phyloP scores from a whole-genome alignment of 192 early-diverging fungal species.

The Pilobolus umbonatus region DNA sequence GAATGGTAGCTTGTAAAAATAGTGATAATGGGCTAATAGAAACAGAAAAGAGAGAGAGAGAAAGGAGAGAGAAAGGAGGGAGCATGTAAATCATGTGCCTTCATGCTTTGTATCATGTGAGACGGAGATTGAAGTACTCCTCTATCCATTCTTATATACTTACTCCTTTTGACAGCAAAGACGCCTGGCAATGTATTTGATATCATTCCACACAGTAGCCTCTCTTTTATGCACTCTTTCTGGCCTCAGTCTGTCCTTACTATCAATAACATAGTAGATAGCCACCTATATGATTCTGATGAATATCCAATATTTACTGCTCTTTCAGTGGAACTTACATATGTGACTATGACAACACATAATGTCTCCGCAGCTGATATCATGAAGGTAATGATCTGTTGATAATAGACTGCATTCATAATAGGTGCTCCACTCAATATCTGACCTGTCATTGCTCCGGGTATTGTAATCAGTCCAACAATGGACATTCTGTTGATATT shows the following conservation, averaged over 20 bases:
- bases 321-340: conserved; percentile 30
- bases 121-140: too few relatives aligned
- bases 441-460: conserved; percentile 47
- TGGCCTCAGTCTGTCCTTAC: conserved; percentile 14
- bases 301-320: background rate
- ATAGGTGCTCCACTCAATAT: conserved; percentile 77
- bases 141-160: too few relatives aligned
- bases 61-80: background rate
- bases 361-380: conserved; percentile 68
- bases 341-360: conserved; percentile 44
- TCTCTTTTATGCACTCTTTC: conserved; percentile 14
- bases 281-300: conserved; percentile 3
- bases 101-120: background rate
- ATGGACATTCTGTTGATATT: conserved; percentile 79
- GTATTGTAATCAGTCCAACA: conserved; percentile 63
- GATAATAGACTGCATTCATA: conserved; percentile 71
- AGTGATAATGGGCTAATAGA: too few relatives aligned
- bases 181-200: background rate
- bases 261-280: conserved; percentile 18
- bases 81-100: background rate
- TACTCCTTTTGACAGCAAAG: background rate
- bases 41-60: background rate
- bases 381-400: conserved; percentile 85
- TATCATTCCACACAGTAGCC: conserved; percentile 15
- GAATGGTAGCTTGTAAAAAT: too few relatives aligned